phyloP scores from a whole-genome alignment of 2,329 filamentous ascomycete genomes.

The Curvularia hawaiiensis region DNA sequence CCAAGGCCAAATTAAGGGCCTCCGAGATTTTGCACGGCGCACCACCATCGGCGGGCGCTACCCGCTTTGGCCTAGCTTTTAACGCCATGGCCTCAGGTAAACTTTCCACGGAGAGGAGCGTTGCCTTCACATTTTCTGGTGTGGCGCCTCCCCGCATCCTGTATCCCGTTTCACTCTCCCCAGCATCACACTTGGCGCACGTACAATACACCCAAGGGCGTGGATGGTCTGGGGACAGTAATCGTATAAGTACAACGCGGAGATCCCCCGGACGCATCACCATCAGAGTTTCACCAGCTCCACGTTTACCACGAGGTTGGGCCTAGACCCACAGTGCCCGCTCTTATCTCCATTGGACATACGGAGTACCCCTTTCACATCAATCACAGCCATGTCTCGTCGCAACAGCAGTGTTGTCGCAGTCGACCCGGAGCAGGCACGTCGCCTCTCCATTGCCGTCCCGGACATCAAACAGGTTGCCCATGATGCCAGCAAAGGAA shows the following conservation, averaged over 20 bases:
- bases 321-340: constrained; percentile 12
- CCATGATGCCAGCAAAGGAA: constrained; percentile 43
- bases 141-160: constrained; percentile 34
- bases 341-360: constrained; percentile 2
- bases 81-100: constrained; percentile 15
- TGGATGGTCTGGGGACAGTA: constrained; percentile 15
- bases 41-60: constrained; percentile 22
- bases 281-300: constrained; percentile 17
- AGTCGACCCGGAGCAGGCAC: constrained; percentile 38
- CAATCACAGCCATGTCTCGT: constrained; percentile 34
- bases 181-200: constrained; percentile 23
- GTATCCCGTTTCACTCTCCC: constrained; percentile 28
- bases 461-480: constrained; percentile 36
- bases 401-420: constrained; percentile 41
- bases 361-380: constrained; percentile 9
- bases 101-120: constrained; percentile 4
- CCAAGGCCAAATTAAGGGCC: not conserved
- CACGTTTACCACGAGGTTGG: constrained; percentile 23
- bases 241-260: constrained; percentile 30
- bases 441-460: constrained; percentile 37
- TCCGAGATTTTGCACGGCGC: constrained; percentile 10
- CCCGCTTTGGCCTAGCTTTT: constrained; percentile 23
- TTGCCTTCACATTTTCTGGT: constrained; percentile 13
- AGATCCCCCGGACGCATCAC: constrained; percentile 15
- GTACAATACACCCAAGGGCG: constrained; percentile 17